Base-by-base conservation (phyloP, 129 eudicot genomes). In the Escallonia rubra region DNA sequence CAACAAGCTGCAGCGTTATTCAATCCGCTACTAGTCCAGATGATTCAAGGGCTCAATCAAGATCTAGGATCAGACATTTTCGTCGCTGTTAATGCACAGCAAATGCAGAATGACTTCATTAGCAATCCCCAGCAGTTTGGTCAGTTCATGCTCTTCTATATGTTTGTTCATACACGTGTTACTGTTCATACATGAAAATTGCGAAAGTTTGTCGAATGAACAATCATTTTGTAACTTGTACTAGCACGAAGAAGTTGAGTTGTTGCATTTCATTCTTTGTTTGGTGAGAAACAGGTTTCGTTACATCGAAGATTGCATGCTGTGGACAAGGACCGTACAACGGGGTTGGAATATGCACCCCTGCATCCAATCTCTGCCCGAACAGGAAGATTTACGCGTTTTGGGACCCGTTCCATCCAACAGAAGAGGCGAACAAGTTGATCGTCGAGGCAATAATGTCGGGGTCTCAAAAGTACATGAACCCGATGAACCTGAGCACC, bases 281-380 rank as follows among this genome's bases (percentile, higher is more conserved):
- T 13, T 12, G 23, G 57, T 7, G 4, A 7, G 4, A 38, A 49
- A 67, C 76, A 88, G 96, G 92, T 59, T 89, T 89, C 67, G 43
- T 66, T n/a, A 80, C 87, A 43, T 78, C 96, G 43, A 89, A 83
- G 70, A 44, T 78, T n/a, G 96, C 96, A 14, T 89, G 96, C 63
- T 89, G 96, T 15, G 96, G 96, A 65, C 96, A 89, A 78, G 96
- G 96, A 43, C 89, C 91, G 0, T 82, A 69, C 63, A 88, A 88
- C 23, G 96, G 96, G 61, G 52, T 85, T 42, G 96, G 96, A 54
- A 46, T 89, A 10, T 89, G 96, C 74, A 89, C 68, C 4, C 47
- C 66, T 2, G 43, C 79, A 10, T 89, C 96, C 52, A 73, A 73
- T 38, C 57, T 89, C 10, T 89, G 96, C 41, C 43, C 74, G 0